A percentile compares a stretch with the other conserved stretches of the same genome.
Conservation (phyloP, 2,329 filamentous ascomycete genomes). For the Colletotrichum echinochloae region DNA sequence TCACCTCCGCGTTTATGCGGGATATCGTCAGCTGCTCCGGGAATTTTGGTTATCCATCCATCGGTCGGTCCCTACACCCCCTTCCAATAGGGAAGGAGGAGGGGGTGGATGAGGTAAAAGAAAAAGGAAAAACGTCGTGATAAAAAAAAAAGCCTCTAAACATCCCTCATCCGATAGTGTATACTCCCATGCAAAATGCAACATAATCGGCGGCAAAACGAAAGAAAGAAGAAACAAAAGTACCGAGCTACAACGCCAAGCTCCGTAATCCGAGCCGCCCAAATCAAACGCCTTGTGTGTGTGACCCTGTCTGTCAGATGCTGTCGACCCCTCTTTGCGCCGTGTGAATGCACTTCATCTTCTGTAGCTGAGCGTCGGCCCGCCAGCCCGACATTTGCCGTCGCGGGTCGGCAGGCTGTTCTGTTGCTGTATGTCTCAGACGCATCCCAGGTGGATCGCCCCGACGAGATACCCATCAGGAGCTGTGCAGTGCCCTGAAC, state of each 20-base stretch:
- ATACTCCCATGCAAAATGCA: background rate
- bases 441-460: conserved; percentile 22
- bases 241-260: background rate
- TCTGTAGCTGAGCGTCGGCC: conserved; percentile 23
- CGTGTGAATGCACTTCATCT: conserved; percentile 28
- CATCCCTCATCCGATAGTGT: conserved; percentile 12
- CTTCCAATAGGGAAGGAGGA: background rate
- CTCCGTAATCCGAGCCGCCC: background rate
- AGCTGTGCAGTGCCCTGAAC: conserved; percentile 68
- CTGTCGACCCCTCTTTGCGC: conserved; percentile 25
- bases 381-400: conserved; percentile 36
- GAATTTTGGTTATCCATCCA: conserved; percentile 4
- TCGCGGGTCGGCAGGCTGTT: conserved; percentile 24
- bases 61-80: background rate
- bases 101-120: background rate
- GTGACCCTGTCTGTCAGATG: conserved; percentile 21
- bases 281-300: conserved; percentile 23
- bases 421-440: conserved; percentile 26
- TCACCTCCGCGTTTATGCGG: conserved; percentile 15
- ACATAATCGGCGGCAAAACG: background rate
- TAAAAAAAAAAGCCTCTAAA: background rate
- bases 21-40: conserved; percentile 32
- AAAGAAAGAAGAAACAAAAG: background rate
- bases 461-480: conserved; percentile 43
- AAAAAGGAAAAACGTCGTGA: background rate